A percentile compares a stretch with the other conserved stretches of the same genome.
These are phyloP conservation scores for Stenocarpella maydis DNA, from an alignment of 2,329 filamentous ascomycete species.

Conservation along the genomic window DNA sequence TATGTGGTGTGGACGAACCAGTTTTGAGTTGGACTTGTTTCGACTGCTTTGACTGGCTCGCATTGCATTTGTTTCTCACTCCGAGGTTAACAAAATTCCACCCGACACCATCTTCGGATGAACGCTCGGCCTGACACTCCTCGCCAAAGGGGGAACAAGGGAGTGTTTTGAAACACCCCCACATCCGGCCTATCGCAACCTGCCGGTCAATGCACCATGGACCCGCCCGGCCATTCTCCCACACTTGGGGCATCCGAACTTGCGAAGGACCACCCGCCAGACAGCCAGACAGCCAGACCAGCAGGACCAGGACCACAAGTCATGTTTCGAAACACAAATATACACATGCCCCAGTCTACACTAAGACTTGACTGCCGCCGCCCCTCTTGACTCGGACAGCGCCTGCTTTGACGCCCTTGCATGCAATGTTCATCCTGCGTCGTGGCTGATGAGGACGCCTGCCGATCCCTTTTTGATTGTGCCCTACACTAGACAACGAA, in stretches of 20 bases:
- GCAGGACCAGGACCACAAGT: background rate
- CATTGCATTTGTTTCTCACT: constrained; percentile 4
- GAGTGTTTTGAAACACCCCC: constrained; percentile 23
- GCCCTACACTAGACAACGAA: background rate
- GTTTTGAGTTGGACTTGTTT: constrained; percentile 19
- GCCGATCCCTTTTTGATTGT: background rate
- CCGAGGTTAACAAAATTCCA: background rate
- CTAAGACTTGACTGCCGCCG: background rate
- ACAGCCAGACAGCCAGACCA: background rate
- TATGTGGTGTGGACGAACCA: constrained; percentile 11
- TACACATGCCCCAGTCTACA: background rate
- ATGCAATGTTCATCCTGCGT: background rate
- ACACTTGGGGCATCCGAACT: constrained; percentile 7
- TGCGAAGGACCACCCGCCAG: background rate
- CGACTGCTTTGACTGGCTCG: constrained; percentile 20
- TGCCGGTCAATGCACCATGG: constrained; percentile 10
- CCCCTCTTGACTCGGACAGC: constrained; percentile 7
- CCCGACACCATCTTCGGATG: constrained; percentile 23
- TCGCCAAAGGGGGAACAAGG: constrained; percentile 18
- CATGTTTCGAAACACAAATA: constrained; percentile 24
- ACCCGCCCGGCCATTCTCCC: background rate
- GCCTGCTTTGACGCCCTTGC: background rate
- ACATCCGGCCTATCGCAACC: constrained; percentile 17
- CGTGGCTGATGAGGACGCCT: background rate
- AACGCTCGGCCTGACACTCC: constrained; percentile 13